Conservation (phyloP, 2,329 filamentous ascomycete species). For the Leptographium wingfieldii region DNA sequence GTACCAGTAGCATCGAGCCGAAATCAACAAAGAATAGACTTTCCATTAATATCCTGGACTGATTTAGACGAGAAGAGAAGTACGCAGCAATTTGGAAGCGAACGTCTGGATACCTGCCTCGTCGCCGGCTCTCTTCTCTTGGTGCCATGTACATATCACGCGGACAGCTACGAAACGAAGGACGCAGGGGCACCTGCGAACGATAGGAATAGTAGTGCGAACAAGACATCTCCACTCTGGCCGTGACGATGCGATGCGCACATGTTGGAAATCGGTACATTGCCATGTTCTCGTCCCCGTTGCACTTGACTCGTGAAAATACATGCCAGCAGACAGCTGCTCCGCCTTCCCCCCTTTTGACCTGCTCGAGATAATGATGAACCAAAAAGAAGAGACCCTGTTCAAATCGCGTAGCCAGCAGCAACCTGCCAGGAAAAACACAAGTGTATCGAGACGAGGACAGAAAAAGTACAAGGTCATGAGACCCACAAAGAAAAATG, state of each 20-base stretch:
- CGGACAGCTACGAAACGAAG: no score
- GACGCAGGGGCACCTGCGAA: no score
- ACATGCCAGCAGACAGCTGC: neutral
- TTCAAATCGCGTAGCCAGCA: neutral
- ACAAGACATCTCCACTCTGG: no score
- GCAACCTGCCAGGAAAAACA: neutral
- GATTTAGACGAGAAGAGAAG: no score
- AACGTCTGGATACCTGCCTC: neutral
- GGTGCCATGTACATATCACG: neutral
- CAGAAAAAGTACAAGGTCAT: neutral
- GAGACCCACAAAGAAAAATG: neutral
- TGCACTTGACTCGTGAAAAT: neutral
- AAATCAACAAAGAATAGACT: neutral
- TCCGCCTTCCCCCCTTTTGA: no score
- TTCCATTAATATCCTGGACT: neutral
- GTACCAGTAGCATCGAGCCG: conserved; percentile 2
- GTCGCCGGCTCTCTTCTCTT: neutral
- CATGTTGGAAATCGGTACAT: no score
- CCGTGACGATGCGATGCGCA: no score
- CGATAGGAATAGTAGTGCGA: no score
- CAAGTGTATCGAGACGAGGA: neutral
- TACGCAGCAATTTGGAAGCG: neutral
- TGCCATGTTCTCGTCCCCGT: neutral
- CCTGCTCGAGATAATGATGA: no score
- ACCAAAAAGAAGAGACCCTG: no score